These are phyloP conservation scores for Pisolithus albus DNA, from an alignment of 768 basidiomycete species.

Conservation along the genomic window DNA sequence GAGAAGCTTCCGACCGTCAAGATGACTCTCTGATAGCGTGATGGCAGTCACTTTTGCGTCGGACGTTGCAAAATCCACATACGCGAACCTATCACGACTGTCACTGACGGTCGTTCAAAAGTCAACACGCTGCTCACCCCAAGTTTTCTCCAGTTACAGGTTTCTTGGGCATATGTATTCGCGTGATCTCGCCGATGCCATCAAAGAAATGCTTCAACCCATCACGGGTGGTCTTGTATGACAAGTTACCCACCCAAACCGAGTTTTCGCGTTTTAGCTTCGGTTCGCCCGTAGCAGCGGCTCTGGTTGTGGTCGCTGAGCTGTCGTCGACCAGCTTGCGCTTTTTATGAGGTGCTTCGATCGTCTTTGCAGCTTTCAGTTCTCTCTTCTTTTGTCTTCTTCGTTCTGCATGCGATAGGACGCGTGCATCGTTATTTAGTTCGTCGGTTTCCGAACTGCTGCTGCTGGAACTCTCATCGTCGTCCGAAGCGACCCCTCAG, in stretches of 20 bases:
- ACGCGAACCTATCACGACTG: conserved; percentile 69
- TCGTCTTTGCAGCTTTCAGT: conserved; percentile 19
- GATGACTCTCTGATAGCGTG: conserved; percentile 67
- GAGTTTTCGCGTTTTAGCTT: conserved; percentile 67
- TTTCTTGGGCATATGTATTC: conserved; percentile 84
- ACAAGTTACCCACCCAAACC: conserved; percentile 93
- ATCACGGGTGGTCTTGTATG: conserved; percentile 79
- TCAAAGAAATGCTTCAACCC: conserved; percentile 67
- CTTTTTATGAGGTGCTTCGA: conserved; percentile 33
- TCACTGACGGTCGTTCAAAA: not conserved
- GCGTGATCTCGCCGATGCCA: conserved; percentile 64
- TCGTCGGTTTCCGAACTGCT: conserved; percentile 6
- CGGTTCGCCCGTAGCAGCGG: conserved; percentile 9
- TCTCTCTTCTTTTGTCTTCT: conserved; percentile 52
- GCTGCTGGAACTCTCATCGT: conserved; percentile 18
- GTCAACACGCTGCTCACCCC: conserved; percentile 48
- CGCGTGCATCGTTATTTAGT: conserved; percentile 33
- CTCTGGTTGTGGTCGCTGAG: conserved; percentile 4
- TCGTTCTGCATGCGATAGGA: conserved; percentile 70
- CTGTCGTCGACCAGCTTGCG: conserved; percentile 38
- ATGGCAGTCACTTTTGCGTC: conserved; percentile 75
- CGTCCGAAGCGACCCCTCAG: conserved; percentile 17
- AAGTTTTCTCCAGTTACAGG: conserved; percentile 60
- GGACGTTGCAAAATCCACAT: conserved; percentile 83
- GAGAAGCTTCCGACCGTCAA: conserved; percentile 81